Conservation (phyloP, 139 green algal species). For the Auxenochlorella protothecoides region DNA sequence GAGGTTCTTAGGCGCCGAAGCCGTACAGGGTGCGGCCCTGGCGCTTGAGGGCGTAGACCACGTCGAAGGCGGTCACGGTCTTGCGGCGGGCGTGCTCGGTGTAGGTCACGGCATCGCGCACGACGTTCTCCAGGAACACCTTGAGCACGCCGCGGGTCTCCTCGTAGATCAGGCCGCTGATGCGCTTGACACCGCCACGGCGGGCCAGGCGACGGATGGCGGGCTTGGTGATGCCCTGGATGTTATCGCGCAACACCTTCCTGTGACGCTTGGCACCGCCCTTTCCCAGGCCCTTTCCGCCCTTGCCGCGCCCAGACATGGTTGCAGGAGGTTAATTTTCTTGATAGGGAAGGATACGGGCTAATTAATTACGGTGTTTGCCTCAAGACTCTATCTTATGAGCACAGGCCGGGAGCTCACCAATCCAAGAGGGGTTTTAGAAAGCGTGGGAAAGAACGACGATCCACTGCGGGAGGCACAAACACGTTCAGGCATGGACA, state of each 20-base stretch:
- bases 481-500: too few relatives aligned
- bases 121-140: conserved; percentile 87
- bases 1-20: conserved; percentile 75
- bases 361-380: too few relatives aligned
- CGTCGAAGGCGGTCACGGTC: conserved; percentile 92
- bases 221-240: conserved; percentile 65
- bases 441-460: too few relatives aligned
- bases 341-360: too few relatives aligned
- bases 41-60: conserved; percentile 92
- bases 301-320: conserved; percentile 90
- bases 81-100: conserved; percentile 93
- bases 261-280: conserved; percentile 81
- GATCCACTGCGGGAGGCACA: too few relatives aligned
- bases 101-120: conserved; percentile 93
- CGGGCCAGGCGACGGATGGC: conserved; percentile 69
- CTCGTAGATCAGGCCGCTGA: conserved; percentile 81
- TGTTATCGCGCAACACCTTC: conserved; percentile 74
- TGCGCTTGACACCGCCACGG: conserved; percentile 77
- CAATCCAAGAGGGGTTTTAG: too few relatives aligned
- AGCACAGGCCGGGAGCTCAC: too few relatives aligned
- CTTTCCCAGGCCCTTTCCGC: conserved; percentile 88
- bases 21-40: conserved; percentile 94
- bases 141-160: conserved; percentile 82
- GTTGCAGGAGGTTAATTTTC: conserved; percentile 1
- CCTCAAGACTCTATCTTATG: too few relatives aligned